Evolutionary conservation across 257 asterid genomes (phyloP).

Genomic region (Solanum chiquidenum): DNA sequence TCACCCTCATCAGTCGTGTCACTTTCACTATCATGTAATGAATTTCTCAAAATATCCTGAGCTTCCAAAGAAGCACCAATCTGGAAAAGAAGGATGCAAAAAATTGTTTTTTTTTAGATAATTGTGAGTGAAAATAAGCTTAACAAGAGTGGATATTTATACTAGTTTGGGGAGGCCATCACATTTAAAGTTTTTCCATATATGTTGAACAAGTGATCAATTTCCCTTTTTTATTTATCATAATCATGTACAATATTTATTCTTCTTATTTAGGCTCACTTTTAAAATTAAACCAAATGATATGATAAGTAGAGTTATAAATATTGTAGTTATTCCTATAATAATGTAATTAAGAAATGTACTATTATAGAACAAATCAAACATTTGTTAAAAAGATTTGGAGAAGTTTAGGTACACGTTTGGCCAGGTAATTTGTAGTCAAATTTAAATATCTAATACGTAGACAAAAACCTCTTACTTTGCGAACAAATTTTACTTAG

Average conservation of each 20-base stretch:
- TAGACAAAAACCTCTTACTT: too few species aligned
- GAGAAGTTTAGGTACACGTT: too few species aligned
- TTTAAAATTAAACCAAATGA: not conserved
- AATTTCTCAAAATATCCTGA: too few species aligned
- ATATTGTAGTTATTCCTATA: too few species aligned
- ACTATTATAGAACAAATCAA: too few species aligned
- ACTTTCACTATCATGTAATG: not conserved
- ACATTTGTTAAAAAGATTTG: too few species aligned
- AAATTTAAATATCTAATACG: too few species aligned
- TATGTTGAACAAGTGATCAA: not conserved
- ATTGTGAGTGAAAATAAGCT: not conserved
- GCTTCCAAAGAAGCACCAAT: too few species aligned
- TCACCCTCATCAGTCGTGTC: slow-evolving; percentile 9
- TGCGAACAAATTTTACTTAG: too few species aligned
- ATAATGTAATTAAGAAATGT: too few species aligned
- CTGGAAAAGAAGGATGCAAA: not conserved
- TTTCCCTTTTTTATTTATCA: not conserved
- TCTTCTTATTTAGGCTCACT: not conserved
- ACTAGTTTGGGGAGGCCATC: not conserved
- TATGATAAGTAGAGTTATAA: not conserved
- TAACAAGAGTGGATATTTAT: not conserved
- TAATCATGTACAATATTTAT: not conserved
- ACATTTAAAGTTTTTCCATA: not conserved
- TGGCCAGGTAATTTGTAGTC: too few species aligned
- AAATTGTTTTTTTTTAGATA: too few species aligned